These are phyloP conservation scores for Solanum gracilifrons DNA, from an alignment of 257 asterid genomes.

Conservation along the genomic window DNA sequence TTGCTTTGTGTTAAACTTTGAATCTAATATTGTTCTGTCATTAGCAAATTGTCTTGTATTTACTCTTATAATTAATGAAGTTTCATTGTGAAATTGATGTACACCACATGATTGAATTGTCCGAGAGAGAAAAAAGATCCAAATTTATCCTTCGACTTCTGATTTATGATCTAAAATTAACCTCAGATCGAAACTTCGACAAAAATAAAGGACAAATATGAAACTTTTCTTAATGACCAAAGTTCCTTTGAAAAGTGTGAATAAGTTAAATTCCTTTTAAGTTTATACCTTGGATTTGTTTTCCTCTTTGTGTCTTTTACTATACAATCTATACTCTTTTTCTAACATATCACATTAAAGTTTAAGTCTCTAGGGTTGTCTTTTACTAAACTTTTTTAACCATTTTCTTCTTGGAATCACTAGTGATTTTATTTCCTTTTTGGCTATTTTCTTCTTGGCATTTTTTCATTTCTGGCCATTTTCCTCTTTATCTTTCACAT, in stretches of 20 bases:
- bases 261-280: conserved; percentile 18
- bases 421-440: neutral
- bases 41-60: neutral
- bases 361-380: conserved; percentile 26
- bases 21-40: neutral
- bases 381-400: conserved; percentile 18
- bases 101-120: neutral
- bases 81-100: neutral
- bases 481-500: neutral
- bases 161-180: neutral
- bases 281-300: conserved; percentile 63
- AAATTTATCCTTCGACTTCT: neutral
- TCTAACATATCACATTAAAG: conserved; percentile 24
- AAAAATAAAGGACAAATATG: neutral
- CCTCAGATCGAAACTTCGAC: neutral
- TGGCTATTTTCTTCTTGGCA: conserved; percentile 15
- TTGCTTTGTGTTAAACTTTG: neutral
- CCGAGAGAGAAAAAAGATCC: neutral
- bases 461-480: neutral
- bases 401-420: conserved; percentile 26
- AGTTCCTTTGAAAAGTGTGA: conserved; percentile 1
- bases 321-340: conserved; percentile 20
- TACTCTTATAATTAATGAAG: neutral
- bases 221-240: neutral
- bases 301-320: conserved; percentile 44